These are phyloP conservation scores for Tricholoma matsutake DNA, from an alignment of 768 basidiomycete species.

Conservation along the genomic window DNA sequence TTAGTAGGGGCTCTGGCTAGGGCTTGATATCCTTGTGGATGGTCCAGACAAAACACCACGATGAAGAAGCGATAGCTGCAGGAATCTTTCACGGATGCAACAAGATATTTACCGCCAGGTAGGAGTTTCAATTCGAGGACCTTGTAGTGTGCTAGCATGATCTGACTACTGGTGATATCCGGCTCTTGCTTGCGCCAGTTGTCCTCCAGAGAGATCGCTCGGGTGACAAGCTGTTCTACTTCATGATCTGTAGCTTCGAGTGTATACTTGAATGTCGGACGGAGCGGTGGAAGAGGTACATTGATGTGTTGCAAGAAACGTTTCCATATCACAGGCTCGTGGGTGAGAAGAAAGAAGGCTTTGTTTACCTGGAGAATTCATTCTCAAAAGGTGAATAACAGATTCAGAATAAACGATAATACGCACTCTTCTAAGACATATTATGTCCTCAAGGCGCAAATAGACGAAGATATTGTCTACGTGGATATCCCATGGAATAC, in stretches of 20 bases:
- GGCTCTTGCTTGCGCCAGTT: slow-evolving; percentile 51
- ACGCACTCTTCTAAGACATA: slow-evolving; percentile 43
- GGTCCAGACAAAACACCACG: slow-evolving; percentile 54
- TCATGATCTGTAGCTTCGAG: slow-evolving; percentile 37
- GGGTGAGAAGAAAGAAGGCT: slow-evolving; percentile 58
- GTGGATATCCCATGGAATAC: slow-evolving; percentile 38
- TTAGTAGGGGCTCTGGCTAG: slow-evolving; percentile 48
- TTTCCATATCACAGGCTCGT: slow-evolving; percentile 70
- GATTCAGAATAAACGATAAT: neutral
- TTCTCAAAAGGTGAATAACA: neutral
- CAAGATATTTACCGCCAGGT: slow-evolving; percentile 66
- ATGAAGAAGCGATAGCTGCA: slow-evolving; percentile 46
- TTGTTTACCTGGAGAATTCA: slow-evolving; percentile 48
- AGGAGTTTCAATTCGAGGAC: slow-evolving; percentile 54
- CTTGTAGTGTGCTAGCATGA: slow-evolving; percentile 31
- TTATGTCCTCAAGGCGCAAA: slow-evolving; percentile 44
- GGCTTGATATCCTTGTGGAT: slow-evolving; percentile 41
- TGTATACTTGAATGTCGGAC: slow-evolving; percentile 52
- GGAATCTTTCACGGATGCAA: slow-evolving; percentile 53
- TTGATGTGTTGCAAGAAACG: slow-evolving; percentile 51
- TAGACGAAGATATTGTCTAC: slow-evolving; percentile 41
- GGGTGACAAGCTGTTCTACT: slow-evolving; percentile 56
- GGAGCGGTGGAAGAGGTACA: slow-evolving; percentile 58
- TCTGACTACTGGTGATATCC: slow-evolving; percentile 22
- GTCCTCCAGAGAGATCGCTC: slow-evolving; percentile 56